phyloP scores from a whole-genome alignment of 2,329 filamentous ascomycete genomes.

The Orbilia ellipsospora region DNA sequence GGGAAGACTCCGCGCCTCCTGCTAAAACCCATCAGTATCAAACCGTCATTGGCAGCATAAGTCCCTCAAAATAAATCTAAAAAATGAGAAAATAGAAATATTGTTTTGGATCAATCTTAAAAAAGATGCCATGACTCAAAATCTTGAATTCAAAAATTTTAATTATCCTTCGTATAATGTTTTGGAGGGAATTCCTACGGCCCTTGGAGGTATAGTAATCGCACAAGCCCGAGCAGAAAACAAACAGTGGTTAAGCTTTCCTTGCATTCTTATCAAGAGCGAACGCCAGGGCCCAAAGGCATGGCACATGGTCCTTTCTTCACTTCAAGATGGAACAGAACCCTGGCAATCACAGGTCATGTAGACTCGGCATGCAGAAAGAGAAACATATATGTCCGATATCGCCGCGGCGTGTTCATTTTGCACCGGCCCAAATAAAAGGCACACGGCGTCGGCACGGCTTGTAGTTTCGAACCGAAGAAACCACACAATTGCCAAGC shows the following conservation, averaged over 20 bases:
- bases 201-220: slow-evolving; percentile 7
- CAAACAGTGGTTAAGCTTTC: slow-evolving; percentile 16
- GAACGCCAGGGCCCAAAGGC: slow-evolving; percentile 21
- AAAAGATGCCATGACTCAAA: slow-evolving; percentile 16
- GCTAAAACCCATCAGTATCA: no score
- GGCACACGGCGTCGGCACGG: no score
- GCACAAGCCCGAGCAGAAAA: slow-evolving; percentile 41
- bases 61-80: slow-evolving; percentile 10
- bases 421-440: no score
- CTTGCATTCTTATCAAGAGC: slow-evolving; percentile 17
- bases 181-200: slow-evolving; percentile 20
- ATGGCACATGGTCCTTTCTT: slow-evolving; percentile 32
- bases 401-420: slow-evolving; percentile 13
- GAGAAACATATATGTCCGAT: slow-evolving; percentile 34
- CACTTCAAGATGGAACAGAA: background rate
- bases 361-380: slow-evolving; percentile 9
- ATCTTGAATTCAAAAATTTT: slow-evolving; percentile 17
- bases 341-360: slow-evolving; percentile 5
- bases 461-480: no score
- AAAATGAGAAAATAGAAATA: background rate
- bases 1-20: background rate
- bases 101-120: slow-evolving; percentile 3
- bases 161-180: background rate
- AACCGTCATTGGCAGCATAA: background rate
- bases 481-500: slow-evolving; percentile 1